Percentiles rank a stretch among this genome's conserved stretches.
Conservation (phyloP, 768 basidiomycete species). For the Clathrus columnatus region DNA sequence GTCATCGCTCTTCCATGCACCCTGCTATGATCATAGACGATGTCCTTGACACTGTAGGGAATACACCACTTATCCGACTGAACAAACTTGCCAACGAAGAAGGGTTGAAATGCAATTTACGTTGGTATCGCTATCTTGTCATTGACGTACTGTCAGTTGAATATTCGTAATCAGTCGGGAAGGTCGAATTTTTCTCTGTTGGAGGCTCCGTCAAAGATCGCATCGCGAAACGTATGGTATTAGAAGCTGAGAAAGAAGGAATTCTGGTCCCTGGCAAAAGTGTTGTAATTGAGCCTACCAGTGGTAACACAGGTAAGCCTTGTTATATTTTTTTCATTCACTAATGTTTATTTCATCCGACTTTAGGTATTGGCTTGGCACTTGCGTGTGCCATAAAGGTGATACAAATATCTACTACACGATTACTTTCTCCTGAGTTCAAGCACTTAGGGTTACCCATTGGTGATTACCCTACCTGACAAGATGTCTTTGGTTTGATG, state of each 20-base stretch:
- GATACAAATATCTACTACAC: slow-evolving; percentile 10
- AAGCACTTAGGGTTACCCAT: slow-evolving; percentile 85
- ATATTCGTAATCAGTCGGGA: slow-evolving; percentile 50
- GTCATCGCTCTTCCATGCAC: too few species aligned
- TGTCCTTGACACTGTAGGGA: slow-evolving; percentile 79
- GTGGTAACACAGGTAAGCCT: slow-evolving; percentile 83
- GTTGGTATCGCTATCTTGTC: slow-evolving; percentile 37
- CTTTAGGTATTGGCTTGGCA: slow-evolving; percentile 81
- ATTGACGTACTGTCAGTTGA: neutral
- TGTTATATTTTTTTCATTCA: neutral
- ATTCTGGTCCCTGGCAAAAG: slow-evolving; percentile 79
- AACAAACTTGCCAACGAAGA: slow-evolving; percentile 67
- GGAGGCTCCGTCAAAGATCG: slow-evolving; percentile 96
- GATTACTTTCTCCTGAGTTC: slow-evolving; percentile 58
- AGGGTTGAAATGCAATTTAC: slow-evolving; percentile 79
- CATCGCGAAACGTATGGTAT: slow-evolving; percentile 94
- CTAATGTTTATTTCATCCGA: neutral
- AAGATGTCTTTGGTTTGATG: slow-evolving; percentile 79
- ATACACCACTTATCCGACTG: slow-evolving; percentile 85
- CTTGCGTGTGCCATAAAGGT: slow-evolving; percentile 94
- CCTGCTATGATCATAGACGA: slow-evolving; percentile 48
- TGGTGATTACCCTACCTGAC: slow-evolving; percentile 84
- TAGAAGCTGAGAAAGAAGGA: slow-evolving; percentile 86
- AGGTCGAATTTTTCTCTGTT: slow-evolving; percentile 82
- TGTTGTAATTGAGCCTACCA: slow-evolving; percentile 91